Percentiles rank a stretch among this genome's conserved stretches.
These are phyloP conservation scores for Bothriochloa decipiens DNA, from an alignment of 176 grass and related monocot species.

Conservation along the genomic window DNA sequence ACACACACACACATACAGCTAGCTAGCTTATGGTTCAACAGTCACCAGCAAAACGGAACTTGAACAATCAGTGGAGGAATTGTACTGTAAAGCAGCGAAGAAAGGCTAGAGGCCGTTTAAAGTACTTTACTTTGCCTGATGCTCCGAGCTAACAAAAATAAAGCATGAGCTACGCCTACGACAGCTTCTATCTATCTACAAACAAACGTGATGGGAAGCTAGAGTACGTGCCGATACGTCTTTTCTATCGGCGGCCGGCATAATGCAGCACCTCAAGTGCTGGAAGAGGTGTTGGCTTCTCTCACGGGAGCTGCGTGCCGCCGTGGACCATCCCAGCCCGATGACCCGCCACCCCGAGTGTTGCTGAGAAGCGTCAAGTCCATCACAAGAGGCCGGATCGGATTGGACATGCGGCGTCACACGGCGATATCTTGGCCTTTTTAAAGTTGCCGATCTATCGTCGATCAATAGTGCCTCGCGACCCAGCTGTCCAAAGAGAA, in stretches of 20 bases:
- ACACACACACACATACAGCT: background rate
- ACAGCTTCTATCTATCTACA: background rate
- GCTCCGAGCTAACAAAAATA: background rate
- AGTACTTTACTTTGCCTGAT: background rate
- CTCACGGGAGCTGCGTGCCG: conserved; percentile 43
- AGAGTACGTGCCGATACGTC: background rate
- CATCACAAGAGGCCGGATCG: background rate
- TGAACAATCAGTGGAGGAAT: no score
- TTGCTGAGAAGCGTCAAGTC: conserved; percentile 10
- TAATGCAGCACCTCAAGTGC: background rate
- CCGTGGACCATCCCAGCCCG: conserved; percentile 33
- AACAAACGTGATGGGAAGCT: background rate
- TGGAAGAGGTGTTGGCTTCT: conserved; percentile 31
- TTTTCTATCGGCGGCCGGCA: background rate
- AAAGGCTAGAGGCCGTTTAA: background rate
- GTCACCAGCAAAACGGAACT: background rate
- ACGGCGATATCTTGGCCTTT: background rate
- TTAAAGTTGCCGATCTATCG: background rate
- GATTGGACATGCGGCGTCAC: conserved; percentile 7
- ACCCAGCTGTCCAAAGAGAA: background rate
- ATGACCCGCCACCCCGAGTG: conserved; percentile 10
- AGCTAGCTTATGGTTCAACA: background rate
- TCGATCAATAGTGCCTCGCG: background rate
- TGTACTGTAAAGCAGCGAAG: background rate
- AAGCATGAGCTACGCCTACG: background rate